These are phyloP conservation scores for Gynochthodes officinalis DNA, from an alignment of 257 asterid genomes.

Conservation along the genomic window DNA sequence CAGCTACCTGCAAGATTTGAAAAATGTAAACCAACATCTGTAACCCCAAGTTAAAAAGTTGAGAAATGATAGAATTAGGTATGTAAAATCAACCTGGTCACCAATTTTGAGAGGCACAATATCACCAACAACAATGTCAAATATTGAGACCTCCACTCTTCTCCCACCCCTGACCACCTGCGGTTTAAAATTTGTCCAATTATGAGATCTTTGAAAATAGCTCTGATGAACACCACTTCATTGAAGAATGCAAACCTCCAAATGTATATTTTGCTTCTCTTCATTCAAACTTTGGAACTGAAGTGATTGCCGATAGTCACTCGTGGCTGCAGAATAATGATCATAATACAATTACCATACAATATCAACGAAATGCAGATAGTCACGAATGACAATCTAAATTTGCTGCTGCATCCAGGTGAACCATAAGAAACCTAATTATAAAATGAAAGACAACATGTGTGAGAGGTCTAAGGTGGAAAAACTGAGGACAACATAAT, in stretches of 20 bases:
- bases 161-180: conserved; percentile 91
- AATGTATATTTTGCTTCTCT: conserved; percentile 93
- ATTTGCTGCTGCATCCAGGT: neutral
- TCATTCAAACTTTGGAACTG: conserved; percentile 92
- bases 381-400: neutral
- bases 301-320: conserved; percentile 95
- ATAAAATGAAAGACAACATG: neutral
- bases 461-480: neutral
- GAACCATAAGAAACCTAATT: neutral
- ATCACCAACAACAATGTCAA: conserved; percentile 92
- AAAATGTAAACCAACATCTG: conserved; percentile 13
- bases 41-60: neutral
- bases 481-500: neutral
- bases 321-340: conserved; percentile 54
- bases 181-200: neutral
- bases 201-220: neutral
- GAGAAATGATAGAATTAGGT: conserved; percentile 4
- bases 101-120: conserved; percentile 93
- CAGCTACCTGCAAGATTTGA: conserved; percentile 65
- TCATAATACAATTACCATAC: neutral
- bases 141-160: conserved; percentile 71
- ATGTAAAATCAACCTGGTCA: conserved; percentile 63
- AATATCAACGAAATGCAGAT: neutral
- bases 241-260: conserved; percentile 59
- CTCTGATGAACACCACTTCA: neutral